These are phyloP conservation scores for Sclerotinia trifoliorum DNA, from an alignment of 2,329 filamentous ascomycete genomes.

Conservation along the genomic window DNA sequence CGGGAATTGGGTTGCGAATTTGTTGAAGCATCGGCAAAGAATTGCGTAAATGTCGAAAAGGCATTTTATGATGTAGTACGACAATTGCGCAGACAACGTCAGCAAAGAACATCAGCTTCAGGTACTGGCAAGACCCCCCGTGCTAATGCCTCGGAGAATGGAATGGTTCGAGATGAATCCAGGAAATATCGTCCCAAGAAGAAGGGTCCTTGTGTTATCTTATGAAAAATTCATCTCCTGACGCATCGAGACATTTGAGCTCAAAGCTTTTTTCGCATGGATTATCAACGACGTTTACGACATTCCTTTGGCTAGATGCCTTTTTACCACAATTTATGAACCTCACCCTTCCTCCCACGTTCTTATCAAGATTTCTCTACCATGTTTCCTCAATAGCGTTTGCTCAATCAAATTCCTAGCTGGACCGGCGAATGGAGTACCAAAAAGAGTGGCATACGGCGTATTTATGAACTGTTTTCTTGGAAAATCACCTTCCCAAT, in stretches of 20 bases:
- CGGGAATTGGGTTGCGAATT: conserved; percentile 94
- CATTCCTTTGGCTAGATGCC: conserved; percentile 28
- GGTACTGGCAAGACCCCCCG: conserved; percentile 32
- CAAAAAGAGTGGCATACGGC: conserved; percentile 39
- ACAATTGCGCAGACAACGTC: conserved; percentile 80
- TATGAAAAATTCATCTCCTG: conserved; percentile 34
- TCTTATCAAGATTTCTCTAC: conserved; percentile 25
- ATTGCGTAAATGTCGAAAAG: conserved; percentile 97
- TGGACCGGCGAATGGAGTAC: conserved; percentile 40
- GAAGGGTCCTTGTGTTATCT: conserved; percentile 38
- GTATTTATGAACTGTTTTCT: conserved; percentile 28
- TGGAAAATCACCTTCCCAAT: conserved; percentile 14
- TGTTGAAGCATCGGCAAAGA: conserved; percentile 94
- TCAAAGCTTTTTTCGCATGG: conserved; percentile 24
- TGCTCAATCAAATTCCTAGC: conserved; percentile 30
- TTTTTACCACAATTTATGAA: conserved; percentile 21
- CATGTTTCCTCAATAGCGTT: conserved; percentile 33
- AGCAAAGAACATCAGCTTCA: conserved; percentile 40
- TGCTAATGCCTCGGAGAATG: conserved; percentile 31
- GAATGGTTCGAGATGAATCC: conserved; percentile 32
- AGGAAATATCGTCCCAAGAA: conserved; percentile 36
- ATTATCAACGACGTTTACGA: conserved; percentile 31
- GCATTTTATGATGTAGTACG: conserved; percentile 97
- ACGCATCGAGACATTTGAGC: conserved; percentile 21
- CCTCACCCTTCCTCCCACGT: conserved; percentile 22